Percentiles rank a stretch among this genome's conserved stretches.
Conservation (phyloP, 768 basidiomycete genomes). For the Terana coerulea region DNA sequence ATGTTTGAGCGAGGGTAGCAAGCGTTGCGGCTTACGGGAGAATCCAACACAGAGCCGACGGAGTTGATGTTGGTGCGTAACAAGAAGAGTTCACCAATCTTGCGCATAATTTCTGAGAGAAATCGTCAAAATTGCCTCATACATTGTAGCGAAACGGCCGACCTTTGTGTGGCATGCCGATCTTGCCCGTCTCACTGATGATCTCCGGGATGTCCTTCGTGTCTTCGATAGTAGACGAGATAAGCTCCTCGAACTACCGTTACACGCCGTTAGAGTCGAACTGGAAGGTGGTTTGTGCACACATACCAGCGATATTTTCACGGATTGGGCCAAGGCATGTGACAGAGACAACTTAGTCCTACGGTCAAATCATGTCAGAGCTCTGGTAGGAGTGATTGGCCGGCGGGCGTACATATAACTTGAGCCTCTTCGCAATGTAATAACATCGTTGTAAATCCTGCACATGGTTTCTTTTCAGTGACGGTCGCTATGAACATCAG, state of each 20-base stretch:
- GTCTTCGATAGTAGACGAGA: constrained; percentile 91
- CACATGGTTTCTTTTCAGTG: constrained; percentile 1
- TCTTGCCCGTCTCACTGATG: constrained; percentile 92
- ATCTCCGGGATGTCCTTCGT: constrained; percentile 95
- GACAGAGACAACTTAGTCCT: constrained; percentile 97
- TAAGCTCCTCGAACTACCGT: constrained; percentile 81
- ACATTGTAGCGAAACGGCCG: background rate
- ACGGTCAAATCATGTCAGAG: constrained; percentile 6
- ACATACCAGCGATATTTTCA: constrained; percentile 87
- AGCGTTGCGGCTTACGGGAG: constrained; percentile 58
- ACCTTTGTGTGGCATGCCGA: constrained; percentile 86
- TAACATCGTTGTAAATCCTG: constrained; percentile 97
- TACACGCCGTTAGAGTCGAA: background rate
- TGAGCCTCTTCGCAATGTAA: constrained; percentile 89
- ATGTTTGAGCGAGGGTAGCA: background rate
- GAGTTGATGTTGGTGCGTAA: constrained; percentile 92
- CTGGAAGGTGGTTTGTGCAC: background rate
- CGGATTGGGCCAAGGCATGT: constrained; percentile 93
- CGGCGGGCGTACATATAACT: constrained; percentile 78
- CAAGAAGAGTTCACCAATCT: constrained; percentile 93
- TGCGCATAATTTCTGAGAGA: constrained; percentile 86
- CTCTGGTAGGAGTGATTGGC: too few relatives aligned
- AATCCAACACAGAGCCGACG: constrained; percentile 95
- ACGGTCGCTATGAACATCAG: constrained; percentile 13
- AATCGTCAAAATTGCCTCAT: too few relatives aligned